Base-by-base conservation (phyloP, 352 stramenopile species). In the Globisporangium mamillatum region DNA sequence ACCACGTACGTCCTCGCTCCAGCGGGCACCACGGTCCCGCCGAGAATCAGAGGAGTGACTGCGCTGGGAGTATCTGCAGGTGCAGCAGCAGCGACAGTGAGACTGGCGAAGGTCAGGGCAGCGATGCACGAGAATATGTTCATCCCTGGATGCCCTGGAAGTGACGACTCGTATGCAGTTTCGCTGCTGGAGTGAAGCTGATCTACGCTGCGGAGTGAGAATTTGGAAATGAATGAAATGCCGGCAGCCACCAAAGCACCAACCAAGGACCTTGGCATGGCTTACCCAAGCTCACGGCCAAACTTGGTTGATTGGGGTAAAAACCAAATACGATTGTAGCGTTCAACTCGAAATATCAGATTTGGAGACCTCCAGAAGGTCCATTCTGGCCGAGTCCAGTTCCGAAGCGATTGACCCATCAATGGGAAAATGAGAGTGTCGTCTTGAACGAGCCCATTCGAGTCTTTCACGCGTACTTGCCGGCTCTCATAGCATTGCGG, bases 31-130 rank as follows among this genome's bases (percentile, higher is more conserved):
- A 70, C 75, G 1, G 67, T 77, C 20, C 80, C 77, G 8, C 82
- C 76, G 20, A 91, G 68, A 50, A 91, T 87, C 32, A 89, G 71
- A n/a, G 61, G 60, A 24, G 75, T 36, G 68, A 80, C 76, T 25
- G 0, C 52, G 10, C 9, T 57, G 50, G 9, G 10, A 22, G n/a
- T 32, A 8, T 27, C 50, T n/a, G n/a, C 22, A 8, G 8, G 9
- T 0, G n/a, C 12, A 7, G 6, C n/a, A 9, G 22, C 8, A 34
- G 3, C 10, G 8, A 12, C 24, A 32, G 5, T 3, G 52, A 34
- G 14, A 20, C 50, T n/a, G 8, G 50, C 22, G 52, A 5, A 18
- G 52, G 46, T 20, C 9, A 5, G 6, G 18, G 46, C 46, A 20
- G 8, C 25, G 46, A 54, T 12, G 25, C 8, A 4, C 18, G 46